Evolutionary conservation across 2,329 filamentous ascomycete genomes (phyloP), one percentile per base, ranked within the genome.

Genomic region (Macroventuria anomochaeta): DNA sequence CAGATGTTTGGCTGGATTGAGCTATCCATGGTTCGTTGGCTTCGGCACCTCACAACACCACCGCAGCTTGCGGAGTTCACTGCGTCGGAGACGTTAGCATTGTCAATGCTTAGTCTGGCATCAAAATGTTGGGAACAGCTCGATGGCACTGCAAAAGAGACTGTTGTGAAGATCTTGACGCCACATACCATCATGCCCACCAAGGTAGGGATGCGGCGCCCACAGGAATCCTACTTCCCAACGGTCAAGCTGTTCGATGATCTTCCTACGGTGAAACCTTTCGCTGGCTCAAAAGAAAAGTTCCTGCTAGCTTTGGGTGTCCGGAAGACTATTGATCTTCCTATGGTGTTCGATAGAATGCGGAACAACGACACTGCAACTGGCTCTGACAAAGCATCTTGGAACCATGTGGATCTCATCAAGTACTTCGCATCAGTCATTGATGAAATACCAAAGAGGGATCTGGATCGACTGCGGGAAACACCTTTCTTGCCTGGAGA

Each of bases 231-330:
- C 0, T 99, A 97, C 74, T 97, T 99, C 68, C 86, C 90, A 2
- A 89, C 86, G n/a, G 95, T 99, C 31, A 95, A 91, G 71, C 80
- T 99, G 0, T 99, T 99, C 68, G 92, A 97, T 57, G 95, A 99
- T 70, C 80, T 99, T 13, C 93, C 95, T 0, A 87, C 88, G 11
- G 86, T 97, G 1, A 85, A 88, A 11, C 86, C 93, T 36, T 86
- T 74, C 40, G 59, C 88, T 33, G 85, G 87, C 26, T 84, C 97
- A 11, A 97, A 97, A 71, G 93, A 97, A 38, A 97, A 96, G 71
- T 90, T 99, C 57, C 76, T 99, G 36, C 78, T 83, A 2, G 85
- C 90, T 2, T 80, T 99, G 26, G 93, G 95, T 3, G 93, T 99
- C 21, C 87, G 95, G 54, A 97, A 97, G 77, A 99, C 95, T 0